Base-by-base conservation (phyloP, 345 rosid genomes). In the Adansonia digitata region DNA sequence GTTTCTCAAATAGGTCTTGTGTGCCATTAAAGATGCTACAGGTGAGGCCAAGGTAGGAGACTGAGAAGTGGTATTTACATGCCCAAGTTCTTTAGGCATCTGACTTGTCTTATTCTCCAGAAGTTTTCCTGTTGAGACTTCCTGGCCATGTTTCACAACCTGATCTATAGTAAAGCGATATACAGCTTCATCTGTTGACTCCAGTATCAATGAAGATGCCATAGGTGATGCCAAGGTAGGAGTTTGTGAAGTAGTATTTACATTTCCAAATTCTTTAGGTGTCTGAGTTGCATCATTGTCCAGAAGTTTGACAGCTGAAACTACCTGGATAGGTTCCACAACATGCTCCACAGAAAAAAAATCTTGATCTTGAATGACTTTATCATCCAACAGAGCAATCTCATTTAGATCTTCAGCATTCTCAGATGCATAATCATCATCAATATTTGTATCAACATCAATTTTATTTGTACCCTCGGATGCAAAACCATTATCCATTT, bases 321-420 rank as follows among this genome's bases (percentile, higher is more conserved):
- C 82, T 42, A 11, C 20, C 26, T 18, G 24, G 26, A 11, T 27
- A 35, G 68, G 68, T 63, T 63, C 45, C 14, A 63, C 45, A 63
- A 63, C 45, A n/a, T 64, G 22, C 29, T 52, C 62, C n/a, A 35
- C 0, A 22, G 59, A 15, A 43, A 39, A 53, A 9, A 67, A 53
- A 59, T 66, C 57, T 57, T 49, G 76, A 60, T 85, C 82, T 73
- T 78, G 75, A 69, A 49, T 31, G 63, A 74, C 63, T n/a, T n/a
- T n/a, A 48, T 69, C 79, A 70, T 74, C 84, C 63, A 75, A 71
- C 45, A 79, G 83, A 70, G 57, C 56, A 68, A 22, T 35, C 26
- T 79, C 82, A 29, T 65, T 75, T 66, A 74, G 77, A 67, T 73
- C 84, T 69, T 80, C 86, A 10, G 20, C 63, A 40, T 76, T 52